Evolutionary conservation across 2,329 filamentous ascomycete species (phyloP), one percentile per base, ranked within the genome.

Genomic region (Metarhizium rileyi): DNA sequence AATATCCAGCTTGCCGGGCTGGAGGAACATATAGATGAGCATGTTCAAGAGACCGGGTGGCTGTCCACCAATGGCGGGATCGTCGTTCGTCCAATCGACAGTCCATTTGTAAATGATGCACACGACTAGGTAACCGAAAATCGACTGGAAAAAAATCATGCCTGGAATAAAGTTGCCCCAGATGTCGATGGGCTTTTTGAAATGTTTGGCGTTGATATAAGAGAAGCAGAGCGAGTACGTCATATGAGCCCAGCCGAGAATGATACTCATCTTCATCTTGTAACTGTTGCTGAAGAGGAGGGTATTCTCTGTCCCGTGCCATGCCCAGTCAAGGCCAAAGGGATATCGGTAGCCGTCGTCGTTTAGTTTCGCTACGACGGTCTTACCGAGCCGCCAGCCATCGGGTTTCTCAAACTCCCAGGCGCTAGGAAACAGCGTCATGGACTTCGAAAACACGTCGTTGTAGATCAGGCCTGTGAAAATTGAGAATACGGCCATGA

Each of bases 251-350:
- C 94, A 98, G 67, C 94, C 93, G 56, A 98, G 79, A 57, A 98
- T 81, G 65, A 98, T 96, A 74, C 88, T 94, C 71, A 98, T 87
- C 77, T 98, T 98, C 93, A 98, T 98, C 83, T 98, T 98, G 79
- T 93, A 94, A 70, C 87, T 94, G 84, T 98, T 98, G 66, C 82
- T 86, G 73, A 98, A 98, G 46, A 98, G 79, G 20, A 98, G 77
- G 53, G 94, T 86, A 62, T 98, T 98, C 61, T 97, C 91, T 12
- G 90, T 86, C 52, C 86, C 90, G 66, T 98, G 94, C 93, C 93
- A 98, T 63, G 85, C 87, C 83, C 85, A 95, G 65, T 98, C 93
- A 53, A 98, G 72, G 58, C 93, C 93, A 63, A 98, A 95, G 16
- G 94, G 91, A 66, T 96, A 98, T 47, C 90, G 85, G 70, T 96